phyloP scores from a whole-genome alignment of 78 protist species.

The Dictyostelium purpureum region DNA sequence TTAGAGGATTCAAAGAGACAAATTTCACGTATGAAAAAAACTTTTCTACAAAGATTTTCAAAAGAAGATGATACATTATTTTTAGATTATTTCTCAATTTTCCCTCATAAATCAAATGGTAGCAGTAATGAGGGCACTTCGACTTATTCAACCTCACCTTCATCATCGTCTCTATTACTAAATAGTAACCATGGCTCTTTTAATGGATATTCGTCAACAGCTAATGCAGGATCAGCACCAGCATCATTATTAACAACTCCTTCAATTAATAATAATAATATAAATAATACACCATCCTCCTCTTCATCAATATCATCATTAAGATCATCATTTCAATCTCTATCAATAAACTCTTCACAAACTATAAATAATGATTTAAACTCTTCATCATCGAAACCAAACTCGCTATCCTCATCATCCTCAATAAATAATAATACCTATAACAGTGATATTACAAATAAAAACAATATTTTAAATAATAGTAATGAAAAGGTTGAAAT shows the following conservation, averaged over 20 bases:
- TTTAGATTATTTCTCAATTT: conserved; percentile 42
- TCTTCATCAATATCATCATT: background rate
- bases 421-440: too few relatives aligned
- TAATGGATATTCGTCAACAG: background rate
- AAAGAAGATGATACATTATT: conserved; percentile 65
- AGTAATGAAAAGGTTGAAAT: too few relatives aligned
- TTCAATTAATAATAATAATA: background rate
- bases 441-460: too few relatives aligned
- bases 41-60: conserved; percentile 50
- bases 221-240: background rate
- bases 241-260: background rate
- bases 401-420: background rate
- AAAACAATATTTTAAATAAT: too few relatives aligned
- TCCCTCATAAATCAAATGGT: background rate
- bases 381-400: background rate
- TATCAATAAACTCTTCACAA: background rate
- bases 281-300: background rate
- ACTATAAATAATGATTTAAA: background rate
- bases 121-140: background rate
- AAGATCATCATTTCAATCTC: background rate
- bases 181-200: background rate
- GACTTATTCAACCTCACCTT: background rate
- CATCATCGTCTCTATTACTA: background rate
- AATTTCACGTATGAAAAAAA: conserved; percentile 36
- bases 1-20: conserved; percentile 42